A percentile compares a stretch with the other conserved stretches of the same genome.
These are phyloP conservation scores for Mesembryanthemum crystallinum DNA, from an alignment of 148 eudicot species.

Conservation along the genomic window DNA sequence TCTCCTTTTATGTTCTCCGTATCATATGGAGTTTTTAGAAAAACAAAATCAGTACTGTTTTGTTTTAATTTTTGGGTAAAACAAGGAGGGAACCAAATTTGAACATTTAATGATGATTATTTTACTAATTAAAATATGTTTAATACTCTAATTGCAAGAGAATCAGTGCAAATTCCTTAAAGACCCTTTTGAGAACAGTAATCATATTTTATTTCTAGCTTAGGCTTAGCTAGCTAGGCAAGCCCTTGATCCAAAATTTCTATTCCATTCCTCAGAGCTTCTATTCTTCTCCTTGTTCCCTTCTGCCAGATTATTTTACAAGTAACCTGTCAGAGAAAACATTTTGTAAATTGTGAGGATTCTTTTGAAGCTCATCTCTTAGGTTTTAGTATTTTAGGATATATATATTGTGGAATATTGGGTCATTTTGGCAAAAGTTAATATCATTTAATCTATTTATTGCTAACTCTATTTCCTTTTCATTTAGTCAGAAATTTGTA, in stretches of 20 bases:
- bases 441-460: too few relatives aligned
- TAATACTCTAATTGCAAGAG: slow-evolving; percentile 20
- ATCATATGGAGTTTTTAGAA: slow-evolving; percentile 11
- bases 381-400: too few relatives aligned
- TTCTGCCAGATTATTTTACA: slow-evolving; percentile 19
- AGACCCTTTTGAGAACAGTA: slow-evolving; percentile 12
- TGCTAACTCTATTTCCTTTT: too few relatives aligned
- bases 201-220: neutral
- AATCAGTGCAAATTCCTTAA: slow-evolving; percentile 35
- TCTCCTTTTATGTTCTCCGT: slow-evolving; percentile 25
- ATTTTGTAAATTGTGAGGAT: neutral
- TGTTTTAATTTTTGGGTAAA: neutral
- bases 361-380: neutral
- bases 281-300: slow-evolving; percentile 43
- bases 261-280: slow-evolving; percentile 57
- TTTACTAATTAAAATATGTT: neutral
- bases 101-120: slow-evolving; percentile 18
- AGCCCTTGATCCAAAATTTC: slow-evolving; percentile 50
- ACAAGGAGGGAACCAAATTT: slow-evolving; percentile 24
- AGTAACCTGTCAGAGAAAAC: slow-evolving; percentile 26
- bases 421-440: too few relatives aligned
- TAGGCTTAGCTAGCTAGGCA: neutral
- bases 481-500: too few relatives aligned
- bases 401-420: too few relatives aligned
- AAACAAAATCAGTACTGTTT: neutral